These are phyloP conservation scores for Hygrocybe coccinea DNA, from an alignment of 768 basidiomycete genomes.

Conservation along the genomic window DNA sequence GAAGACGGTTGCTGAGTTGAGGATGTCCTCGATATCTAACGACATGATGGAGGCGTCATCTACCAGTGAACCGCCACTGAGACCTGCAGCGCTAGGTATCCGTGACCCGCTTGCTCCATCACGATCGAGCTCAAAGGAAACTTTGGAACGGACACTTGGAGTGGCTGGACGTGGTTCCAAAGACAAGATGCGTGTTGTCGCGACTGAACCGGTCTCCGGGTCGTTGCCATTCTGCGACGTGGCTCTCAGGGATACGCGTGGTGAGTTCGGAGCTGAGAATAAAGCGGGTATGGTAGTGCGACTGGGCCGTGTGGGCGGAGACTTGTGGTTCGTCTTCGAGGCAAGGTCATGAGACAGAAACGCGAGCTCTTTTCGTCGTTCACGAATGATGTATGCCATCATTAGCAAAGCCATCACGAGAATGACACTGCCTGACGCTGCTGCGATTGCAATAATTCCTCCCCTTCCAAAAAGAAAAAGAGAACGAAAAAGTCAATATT, in stretches of 20 bases:
- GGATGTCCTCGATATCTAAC: constrained; percentile 49
- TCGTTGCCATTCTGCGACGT: not conserved
- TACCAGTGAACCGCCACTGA: constrained; percentile 10
- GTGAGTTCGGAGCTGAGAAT: not conserved
- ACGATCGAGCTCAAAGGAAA: not conserved
- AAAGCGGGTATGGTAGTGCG: not conserved
- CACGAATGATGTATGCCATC: constrained; percentile 39
- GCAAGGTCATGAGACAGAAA: not conserved
- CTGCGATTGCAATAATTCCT: constrained; percentile 43
- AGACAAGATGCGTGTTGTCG: not conserved
- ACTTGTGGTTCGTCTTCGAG: not conserved
- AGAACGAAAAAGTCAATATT: not conserved
- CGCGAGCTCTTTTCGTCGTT: constrained; percentile 32
- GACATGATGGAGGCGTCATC: constrained; percentile 33
- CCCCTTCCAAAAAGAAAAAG: constrained; percentile 26
- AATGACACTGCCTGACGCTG: constrained; percentile 36
- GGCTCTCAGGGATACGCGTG: constrained; percentile 5
- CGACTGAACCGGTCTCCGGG: not conserved
- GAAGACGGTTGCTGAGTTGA: constrained; percentile 48
- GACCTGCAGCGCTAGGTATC: not conserved
- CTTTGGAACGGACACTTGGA: not conserved
- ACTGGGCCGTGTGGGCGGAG: not conserved
- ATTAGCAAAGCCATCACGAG: constrained; percentile 39
- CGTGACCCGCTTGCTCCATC: not conserved
- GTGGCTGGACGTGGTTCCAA: not conserved